A percentile compares a stretch with the other conserved stretches of the same genome.
Evolutionary conservation across 129 eudicot genomes (phyloP).

Genomic region (Logfia minima): DNA sequence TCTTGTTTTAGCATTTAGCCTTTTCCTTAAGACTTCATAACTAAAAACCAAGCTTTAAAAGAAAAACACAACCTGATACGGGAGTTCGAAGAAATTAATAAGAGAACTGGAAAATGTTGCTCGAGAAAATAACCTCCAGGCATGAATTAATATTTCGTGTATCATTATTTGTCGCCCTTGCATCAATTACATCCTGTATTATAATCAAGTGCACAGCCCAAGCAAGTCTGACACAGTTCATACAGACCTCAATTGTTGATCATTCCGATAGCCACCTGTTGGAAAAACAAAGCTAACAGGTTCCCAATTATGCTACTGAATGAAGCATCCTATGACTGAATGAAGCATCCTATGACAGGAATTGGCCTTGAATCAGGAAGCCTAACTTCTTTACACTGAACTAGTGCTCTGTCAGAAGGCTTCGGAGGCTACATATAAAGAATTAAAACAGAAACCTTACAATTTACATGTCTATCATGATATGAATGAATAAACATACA

Average conservation of each 20-base stretch:
- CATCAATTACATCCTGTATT: conserved; percentile 59
- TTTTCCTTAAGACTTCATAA: conserved; percentile 7
- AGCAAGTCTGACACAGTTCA: conserved; percentile 79
- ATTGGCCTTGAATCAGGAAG: conserved; percentile 75
- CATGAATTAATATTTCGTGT: conserved; percentile 55
- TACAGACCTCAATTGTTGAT: conserved; percentile 72
- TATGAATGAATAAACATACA: conserved; percentile 13
- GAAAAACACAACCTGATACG: conserved; percentile 66
- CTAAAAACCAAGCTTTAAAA: background rate
- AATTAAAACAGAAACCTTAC: background rate
- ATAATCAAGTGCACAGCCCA: conserved; percentile 89
- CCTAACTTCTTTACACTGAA: conserved; percentile 83
- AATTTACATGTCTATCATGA: too few relatives aligned
- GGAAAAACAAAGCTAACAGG: conserved; percentile 25
- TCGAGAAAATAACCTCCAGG: conserved; percentile 69
- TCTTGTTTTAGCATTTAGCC: conserved; percentile 10
- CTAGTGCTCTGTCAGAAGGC: conserved; percentile 79
- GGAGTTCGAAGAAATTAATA: conserved; percentile 72
- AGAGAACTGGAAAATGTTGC: conserved; percentile 80
- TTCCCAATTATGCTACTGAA: conserved; percentile 31
- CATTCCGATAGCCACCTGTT: conserved; percentile 67
- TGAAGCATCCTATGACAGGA: conserved; percentile 58
- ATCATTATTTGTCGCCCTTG: conserved; percentile 53
- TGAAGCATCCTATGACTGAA: conserved; percentile 66
- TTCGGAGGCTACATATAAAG: conserved; percentile 64